Conservation (phyloP, 208 protist species). For the Trypanosoma theileri region DNA sequence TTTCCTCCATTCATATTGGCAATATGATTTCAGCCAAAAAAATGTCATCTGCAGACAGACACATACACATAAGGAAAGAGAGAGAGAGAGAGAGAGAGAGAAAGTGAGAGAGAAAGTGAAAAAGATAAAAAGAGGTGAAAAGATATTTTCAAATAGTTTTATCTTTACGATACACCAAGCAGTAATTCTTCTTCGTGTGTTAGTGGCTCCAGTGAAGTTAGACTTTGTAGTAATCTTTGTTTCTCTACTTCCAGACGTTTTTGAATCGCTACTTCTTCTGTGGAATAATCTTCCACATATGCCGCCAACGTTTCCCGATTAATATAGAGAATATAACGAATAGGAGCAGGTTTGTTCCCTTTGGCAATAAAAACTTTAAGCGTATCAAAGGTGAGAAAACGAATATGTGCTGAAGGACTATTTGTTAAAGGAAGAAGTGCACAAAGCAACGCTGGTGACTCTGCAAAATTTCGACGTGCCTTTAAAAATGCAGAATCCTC, state of each 20-base stretch:
- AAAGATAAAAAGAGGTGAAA: conserved; percentile 9
- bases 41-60: not conserved
- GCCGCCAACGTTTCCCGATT: conserved; percentile 38
- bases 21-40: too few relatives aligned
- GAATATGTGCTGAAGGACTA: conserved; percentile 28
- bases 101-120: conserved; percentile 4
- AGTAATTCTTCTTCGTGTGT: conserved; percentile 34
- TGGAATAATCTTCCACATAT: conserved; percentile 40
- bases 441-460: conserved; percentile 62
- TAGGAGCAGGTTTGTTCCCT: conserved; percentile 33
- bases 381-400: conserved; percentile 31
- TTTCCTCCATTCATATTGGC: too few relatives aligned
- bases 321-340: conserved; percentile 35
- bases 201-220: conserved; percentile 28
- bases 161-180: conserved; percentile 9
- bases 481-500: conserved; percentile 31
- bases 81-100: not conserved
- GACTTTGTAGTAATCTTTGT: conserved; percentile 30
- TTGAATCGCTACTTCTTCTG: conserved; percentile 20
- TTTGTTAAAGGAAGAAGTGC: conserved; percentile 42
- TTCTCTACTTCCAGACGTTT: conserved; percentile 28
- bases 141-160: conserved; percentile 1
- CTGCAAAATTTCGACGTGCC: conserved; percentile 38
- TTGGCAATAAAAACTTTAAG: conserved; percentile 38
- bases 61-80: not conserved